Evolutionary conservation across 139 green algal genomes (phyloP).

Genomic region (Chlorella vulgaris): DNA sequence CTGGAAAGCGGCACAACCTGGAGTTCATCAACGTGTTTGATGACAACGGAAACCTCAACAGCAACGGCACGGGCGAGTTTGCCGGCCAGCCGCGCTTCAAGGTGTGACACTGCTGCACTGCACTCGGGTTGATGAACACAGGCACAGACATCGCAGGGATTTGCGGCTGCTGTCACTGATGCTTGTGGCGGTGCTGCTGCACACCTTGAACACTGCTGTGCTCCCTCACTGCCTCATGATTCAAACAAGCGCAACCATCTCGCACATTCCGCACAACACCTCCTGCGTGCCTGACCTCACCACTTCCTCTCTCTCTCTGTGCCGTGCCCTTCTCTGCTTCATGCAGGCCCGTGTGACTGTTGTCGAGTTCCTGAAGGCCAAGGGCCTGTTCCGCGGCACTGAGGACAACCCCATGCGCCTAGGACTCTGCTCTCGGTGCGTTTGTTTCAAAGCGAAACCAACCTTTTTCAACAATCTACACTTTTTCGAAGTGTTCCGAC

Average conservation of each 20-base stretch:
- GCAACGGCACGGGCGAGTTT: constrained; percentile 79
- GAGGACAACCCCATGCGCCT: constrained; percentile 95
- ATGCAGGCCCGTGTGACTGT: constrained; percentile 77
- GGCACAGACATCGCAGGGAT: no score
- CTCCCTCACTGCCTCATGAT: no score
- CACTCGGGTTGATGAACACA: not conserved
- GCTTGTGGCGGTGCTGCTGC: no score
- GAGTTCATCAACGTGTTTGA: constrained; percentile 96
- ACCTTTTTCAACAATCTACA: no score
- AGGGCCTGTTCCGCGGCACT: constrained; percentile 82
- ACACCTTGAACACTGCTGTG: no score
- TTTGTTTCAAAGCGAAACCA: no score
- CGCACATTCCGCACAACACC: no score
- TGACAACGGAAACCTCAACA: constrained; percentile 89
- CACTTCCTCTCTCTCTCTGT: not conserved
- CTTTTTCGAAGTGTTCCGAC: no score
- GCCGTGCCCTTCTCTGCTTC: not conserved
- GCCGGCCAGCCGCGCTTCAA: constrained; percentile 90
- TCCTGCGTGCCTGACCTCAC: no score
- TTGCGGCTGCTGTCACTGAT: no score
- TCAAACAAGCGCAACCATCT: no score
- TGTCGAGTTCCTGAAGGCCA: constrained; percentile 84
- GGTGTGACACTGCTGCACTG: no score
- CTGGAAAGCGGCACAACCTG: constrained; percentile 86
- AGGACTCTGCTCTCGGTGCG: constrained; percentile 80